These are phyloP conservation scores for Solanum corneliomulleri DNA, from an alignment of 257 asterid genomes.

Conservation along the genomic window DNA sequence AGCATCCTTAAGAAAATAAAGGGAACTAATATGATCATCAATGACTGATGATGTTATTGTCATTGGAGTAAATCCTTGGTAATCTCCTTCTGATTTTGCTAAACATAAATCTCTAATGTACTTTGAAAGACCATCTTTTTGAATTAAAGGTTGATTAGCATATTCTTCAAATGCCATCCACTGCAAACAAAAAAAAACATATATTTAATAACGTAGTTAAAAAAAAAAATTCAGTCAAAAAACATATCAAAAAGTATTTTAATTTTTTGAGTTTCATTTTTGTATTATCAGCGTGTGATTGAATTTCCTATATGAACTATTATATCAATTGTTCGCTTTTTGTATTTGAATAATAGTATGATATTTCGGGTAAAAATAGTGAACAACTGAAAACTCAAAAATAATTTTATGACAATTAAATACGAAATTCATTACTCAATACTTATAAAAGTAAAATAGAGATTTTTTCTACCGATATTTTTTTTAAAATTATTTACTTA, in stretches of 20 bases:
- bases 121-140: constrained; percentile 33
- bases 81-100: constrained; percentile 33
- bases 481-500: no score
- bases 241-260: no score
- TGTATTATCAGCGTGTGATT: neutral
- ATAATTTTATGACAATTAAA: no score
- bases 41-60: constrained; percentile 22
- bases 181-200: constrained; percentile 3
- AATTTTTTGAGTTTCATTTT: no score
- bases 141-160: constrained; percentile 32
- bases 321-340: no score
- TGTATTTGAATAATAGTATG: neutral
- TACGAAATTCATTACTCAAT: neutral
- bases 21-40: constrained; percentile 31
- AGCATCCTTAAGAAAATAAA: constrained; percentile 35
- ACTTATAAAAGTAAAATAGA: no score
- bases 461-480: no score
- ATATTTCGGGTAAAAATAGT: neutral
- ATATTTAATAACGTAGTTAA: no score
- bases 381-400: neutral
- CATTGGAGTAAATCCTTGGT: constrained; percentile 47
- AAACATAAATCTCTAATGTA: constrained; percentile 40
- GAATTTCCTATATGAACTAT: no score
- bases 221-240: no score
- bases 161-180: constrained; percentile 74